phyloP scores from a whole-genome alignment of 805 yeast species.

The Metschnikowia colocasiae region DNA sequence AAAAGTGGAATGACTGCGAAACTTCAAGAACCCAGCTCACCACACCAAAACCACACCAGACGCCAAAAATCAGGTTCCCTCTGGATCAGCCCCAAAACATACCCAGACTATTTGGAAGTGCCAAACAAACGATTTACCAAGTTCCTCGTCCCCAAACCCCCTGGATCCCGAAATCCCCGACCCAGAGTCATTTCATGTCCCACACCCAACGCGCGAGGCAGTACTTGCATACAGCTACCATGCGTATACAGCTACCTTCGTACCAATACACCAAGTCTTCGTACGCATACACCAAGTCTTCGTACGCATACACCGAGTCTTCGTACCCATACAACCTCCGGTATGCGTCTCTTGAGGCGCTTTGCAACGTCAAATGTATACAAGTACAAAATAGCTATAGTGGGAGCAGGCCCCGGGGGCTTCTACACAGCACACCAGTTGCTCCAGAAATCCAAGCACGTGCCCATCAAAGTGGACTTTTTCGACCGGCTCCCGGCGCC shows the following conservation, averaged over 20 bases:
- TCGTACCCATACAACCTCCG: not conserved
- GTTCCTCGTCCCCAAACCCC: not conserved
- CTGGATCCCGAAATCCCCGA: not conserved
- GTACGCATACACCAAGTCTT: too few relatives aligned
- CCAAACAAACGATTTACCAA: not conserved
- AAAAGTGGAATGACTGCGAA: not conserved
- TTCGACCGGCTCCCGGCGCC: slow-evolving; percentile 88
- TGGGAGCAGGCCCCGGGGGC: slow-evolving; percentile 91
- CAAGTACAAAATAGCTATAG: slow-evolving; percentile 56
- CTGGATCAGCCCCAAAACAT: not conserved
- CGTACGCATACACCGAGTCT: too few relatives aligned
- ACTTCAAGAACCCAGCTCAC: too few relatives aligned
- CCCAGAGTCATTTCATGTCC: not conserved
- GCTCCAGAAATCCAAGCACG: slow-evolving; percentile 42
- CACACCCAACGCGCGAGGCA: not conserved
- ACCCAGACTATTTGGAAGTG: too few relatives aligned
- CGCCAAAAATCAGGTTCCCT: not conserved
- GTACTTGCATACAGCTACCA: too few relatives aligned
- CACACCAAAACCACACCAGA: not conserved
- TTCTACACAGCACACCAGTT: slow-evolving; percentile 20
- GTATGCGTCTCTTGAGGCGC: slow-evolving; percentile 4
- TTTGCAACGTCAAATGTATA: slow-evolving; percentile 3
- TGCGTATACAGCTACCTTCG: too few relatives aligned
- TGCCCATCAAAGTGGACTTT: slow-evolving; percentile 54
- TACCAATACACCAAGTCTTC: too few relatives aligned